These are phyloP conservation scores for Paxillus involutus DNA, from an alignment of 768 basidiomycete genomes.

Conservation along the genomic window DNA sequence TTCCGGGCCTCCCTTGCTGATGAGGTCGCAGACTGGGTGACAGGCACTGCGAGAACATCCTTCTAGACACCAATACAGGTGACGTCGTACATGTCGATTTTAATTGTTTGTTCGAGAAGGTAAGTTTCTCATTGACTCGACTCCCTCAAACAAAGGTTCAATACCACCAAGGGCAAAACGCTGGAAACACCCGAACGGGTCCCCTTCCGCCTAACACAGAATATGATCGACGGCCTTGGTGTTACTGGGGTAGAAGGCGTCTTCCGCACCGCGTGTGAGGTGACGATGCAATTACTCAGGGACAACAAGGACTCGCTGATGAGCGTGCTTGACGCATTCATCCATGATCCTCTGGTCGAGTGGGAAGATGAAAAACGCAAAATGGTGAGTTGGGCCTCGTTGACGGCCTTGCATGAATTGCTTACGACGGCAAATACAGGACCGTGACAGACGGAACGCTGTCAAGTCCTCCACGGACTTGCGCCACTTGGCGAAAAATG, in stretches of 20 bases:
- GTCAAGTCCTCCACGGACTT: conserved; percentile 56
- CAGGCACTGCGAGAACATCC: conserved; percentile 94
- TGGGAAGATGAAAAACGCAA: conserved; percentile 86
- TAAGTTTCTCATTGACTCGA: conserved; percentile 24
- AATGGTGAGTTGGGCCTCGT: conserved; percentile 38
- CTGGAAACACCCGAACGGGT: conserved; percentile 90
- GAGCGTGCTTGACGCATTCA: conserved; percentile 94
- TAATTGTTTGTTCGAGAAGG: conserved; percentile 97
- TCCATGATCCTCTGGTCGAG: conserved; percentile 95
- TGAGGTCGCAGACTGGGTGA: conserved; percentile 77
- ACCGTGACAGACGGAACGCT: conserved; percentile 46
- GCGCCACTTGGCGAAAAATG: conserved; percentile 65
- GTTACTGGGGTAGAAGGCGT: conserved; percentile 94
- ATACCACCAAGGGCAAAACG: conserved; percentile 57
- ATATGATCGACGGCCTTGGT: conserved; percentile 88
- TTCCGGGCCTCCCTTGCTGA: neutral
- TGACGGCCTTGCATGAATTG: neutral
- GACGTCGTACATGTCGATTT: conserved; percentile 97
- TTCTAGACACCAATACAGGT: conserved; percentile 85
- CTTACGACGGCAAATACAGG: conserved; percentile 29
- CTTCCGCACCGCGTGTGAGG: conserved; percentile 88
- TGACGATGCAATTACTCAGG: conserved; percentile 83
- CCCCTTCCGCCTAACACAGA: conserved; percentile 93
- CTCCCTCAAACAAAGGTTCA: neutral
- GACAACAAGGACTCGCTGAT: conserved; percentile 91